Evolutionary conservation across 805 yeast genomes (phyloP), one percentile per base, ranked within the genome.

Genomic region (Candida andamanensis): DNA sequence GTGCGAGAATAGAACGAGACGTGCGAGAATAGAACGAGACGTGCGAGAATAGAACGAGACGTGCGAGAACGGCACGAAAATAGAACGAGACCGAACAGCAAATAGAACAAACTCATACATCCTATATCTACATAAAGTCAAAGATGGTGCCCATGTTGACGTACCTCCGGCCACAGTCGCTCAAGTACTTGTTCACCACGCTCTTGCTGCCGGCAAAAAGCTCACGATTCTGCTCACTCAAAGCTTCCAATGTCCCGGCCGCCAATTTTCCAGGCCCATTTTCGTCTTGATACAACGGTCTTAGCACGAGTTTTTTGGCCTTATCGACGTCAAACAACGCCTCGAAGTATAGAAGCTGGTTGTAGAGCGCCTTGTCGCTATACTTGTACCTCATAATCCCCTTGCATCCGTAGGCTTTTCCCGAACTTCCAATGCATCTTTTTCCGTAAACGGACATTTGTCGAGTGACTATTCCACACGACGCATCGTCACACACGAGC

Each of bases 401-500:
- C 47, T 84, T 81, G 49, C 85, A 78, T 14, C 76, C 77, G 41
- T 63, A 70, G 1, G 79, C 76, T 25, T 62, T 69, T 2, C 85
- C 85, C 47, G 69, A 71, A 36, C 56, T 56, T 25, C 85, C 82
- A 37, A 86, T 67, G 55, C 97, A 87, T 44, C 90, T 72, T 45
- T 80, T 76, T 32, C 97, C 97, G 49, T 85, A 86, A 4, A 89
- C 96, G 14, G 89, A 77, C 15, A 92, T 72, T 50, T 89, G 95
- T 40, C 95, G 70, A 0, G 97, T 89, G 11, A 69, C 68, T 32
- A 75, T 66, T 2, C 83, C 85, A 60, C 97, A 90, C 1, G 92
- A 72, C 5, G 77, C 52, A 47, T 92, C 97, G 54, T 84, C 94
- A 62, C 99, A 92, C 0, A 56, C 60, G 28, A 87, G 61, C 85